Evolutionary conservation across 257 asterid genomes (phyloP).

Genomic region (Solanum dulcamara): DNA sequence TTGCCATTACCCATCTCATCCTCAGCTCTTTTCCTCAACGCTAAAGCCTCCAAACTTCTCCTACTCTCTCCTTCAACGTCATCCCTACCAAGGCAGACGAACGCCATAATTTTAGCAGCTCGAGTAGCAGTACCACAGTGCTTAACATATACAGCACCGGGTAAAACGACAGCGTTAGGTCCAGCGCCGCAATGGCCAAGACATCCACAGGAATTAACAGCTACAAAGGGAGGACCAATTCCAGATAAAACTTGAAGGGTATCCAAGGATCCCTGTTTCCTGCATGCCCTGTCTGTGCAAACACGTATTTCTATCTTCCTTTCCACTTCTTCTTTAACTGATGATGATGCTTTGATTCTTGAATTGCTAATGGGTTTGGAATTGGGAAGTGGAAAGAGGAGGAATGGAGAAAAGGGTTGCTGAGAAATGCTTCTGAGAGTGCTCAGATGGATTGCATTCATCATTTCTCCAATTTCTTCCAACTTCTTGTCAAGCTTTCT

Average conservation of each 20-base stretch:
- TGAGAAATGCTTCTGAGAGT: background rate
- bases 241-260: conserved; percentile 59
- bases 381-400: conserved; percentile 1
- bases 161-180: conserved; percentile 67
- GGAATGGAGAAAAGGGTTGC: conserved; percentile 4
- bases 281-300: conserved; percentile 64
- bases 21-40: conserved; percentile 74
- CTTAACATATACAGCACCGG: conserved; percentile 36
- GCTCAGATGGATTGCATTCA: background rate
- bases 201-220: conserved; percentile 78
- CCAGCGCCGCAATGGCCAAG: conserved; percentile 82
- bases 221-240: conserved; percentile 52
- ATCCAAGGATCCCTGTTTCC: conserved; percentile 79
- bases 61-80: conserved; percentile 12
- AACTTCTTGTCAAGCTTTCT: background rate
- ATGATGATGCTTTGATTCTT: conserved; percentile 10
- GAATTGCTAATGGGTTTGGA: background rate
- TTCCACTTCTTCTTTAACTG: background rate
- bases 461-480: background rate
- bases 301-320: conserved; percentile 43
- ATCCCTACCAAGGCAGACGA: conserved; percentile 20
- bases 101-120: conserved; percentile 53
- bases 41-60: conserved; percentile 68
- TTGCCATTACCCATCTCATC: conserved; percentile 44
- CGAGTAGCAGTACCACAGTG: conserved; percentile 71